These are phyloP conservation scores for Mortierella sp. DNA, from an alignment of 371 early-diverging fungal species.

Conservation along the genomic window DNA sequence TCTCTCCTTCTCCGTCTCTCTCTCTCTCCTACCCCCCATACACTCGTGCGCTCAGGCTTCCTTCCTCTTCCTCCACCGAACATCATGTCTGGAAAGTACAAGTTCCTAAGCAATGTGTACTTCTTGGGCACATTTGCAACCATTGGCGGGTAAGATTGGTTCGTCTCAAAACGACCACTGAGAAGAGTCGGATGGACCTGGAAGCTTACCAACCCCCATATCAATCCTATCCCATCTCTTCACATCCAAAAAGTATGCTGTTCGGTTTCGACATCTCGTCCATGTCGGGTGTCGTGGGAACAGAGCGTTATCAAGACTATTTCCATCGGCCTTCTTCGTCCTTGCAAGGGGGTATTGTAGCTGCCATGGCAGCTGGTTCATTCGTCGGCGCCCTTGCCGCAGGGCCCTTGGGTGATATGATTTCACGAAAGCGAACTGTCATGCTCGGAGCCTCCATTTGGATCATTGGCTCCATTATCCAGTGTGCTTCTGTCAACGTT, in stretches of 20 bases:
- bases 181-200: too few species aligned
- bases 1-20: background rate
- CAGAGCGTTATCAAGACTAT: constrained; percentile 58
- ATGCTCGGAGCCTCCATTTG: constrained; percentile 74
- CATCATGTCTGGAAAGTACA: constrained; percentile 18
- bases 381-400: constrained; percentile 71
- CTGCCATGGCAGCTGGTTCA: constrained; percentile 76
- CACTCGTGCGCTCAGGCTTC: constrained; percentile 1
- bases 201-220: background rate
- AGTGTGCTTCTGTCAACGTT: constrained; percentile 65
- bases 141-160: constrained; percentile 59
- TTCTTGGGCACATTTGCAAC: constrained; percentile 62
- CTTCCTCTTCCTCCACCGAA: background rate
- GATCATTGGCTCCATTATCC: constrained; percentile 76
- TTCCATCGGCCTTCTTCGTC: constrained; percentile 62
- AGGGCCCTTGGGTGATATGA: constrained; percentile 72
- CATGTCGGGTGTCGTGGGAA: constrained; percentile 66
- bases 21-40: background rate
- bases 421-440: constrained; percentile 83
- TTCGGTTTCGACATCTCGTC: constrained; percentile 71
- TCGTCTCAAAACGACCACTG: too few species aligned
- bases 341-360: constrained; percentile 65
- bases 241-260: constrained; percentile 53
- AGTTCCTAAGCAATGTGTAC: constrained; percentile 46
- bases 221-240: background rate